A percentile compares a stretch with the other conserved stretches of the same genome.
phyloP scores from a whole-genome alignment of 164 flowering plant species.

The Tetracentron sinense region DNA sequence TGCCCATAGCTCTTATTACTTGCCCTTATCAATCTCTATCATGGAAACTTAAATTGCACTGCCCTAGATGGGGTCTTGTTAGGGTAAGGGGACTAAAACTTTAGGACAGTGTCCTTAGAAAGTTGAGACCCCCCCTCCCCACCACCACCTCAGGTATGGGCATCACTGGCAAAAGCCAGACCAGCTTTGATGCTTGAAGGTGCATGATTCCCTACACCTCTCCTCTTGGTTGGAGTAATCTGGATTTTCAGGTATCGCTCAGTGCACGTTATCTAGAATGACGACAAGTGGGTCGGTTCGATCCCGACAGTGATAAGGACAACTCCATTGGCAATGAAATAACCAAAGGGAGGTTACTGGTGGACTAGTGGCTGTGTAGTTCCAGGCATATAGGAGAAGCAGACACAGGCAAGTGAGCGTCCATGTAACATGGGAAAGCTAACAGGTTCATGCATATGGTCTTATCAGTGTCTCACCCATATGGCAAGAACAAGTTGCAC shows the following conservation, averaged over 20 bases:
- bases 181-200: conserved; percentile 11
- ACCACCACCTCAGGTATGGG: background rate
- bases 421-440: too few species aligned
- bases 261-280: too few species aligned
- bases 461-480: too few species aligned
- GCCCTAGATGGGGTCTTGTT: background rate
- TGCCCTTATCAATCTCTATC: conserved; percentile 7
- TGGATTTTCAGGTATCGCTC: too few species aligned
- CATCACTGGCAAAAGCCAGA: conserved; percentile 4
- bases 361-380: too few species aligned
- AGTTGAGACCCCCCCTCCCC: background rate
- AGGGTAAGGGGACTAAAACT: background rate
- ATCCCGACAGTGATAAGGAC: too few species aligned
- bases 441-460: too few species aligned
- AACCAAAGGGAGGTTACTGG: too few species aligned
- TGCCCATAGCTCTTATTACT: background rate
- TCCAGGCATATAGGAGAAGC: too few species aligned
- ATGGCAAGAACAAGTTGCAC: too few species aligned
- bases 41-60: background rate
- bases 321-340: background rate
- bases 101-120: conserved; percentile 7
- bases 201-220: conserved; percentile 1
- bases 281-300: background rate
- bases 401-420: too few species aligned
- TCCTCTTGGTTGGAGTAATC: background rate